Evolutionary conservation across 2,329 filamentous ascomycete genomes (phyloP).

Genomic region (Xylariaceae sp.): DNA sequence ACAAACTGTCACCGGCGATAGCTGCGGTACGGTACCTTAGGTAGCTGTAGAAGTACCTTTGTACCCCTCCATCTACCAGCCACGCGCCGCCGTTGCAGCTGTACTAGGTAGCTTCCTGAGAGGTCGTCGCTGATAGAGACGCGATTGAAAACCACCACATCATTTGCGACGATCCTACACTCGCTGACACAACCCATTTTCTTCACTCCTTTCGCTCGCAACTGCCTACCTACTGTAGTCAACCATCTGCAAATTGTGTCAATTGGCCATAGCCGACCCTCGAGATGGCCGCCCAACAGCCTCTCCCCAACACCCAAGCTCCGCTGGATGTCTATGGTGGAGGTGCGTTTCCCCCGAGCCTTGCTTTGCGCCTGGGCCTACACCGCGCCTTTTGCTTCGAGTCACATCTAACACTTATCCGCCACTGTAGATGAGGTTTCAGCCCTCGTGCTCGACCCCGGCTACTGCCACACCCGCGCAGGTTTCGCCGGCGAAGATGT

Average conservation of each 20-base stretch:
- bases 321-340: constrained; percentile 33
- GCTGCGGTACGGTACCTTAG: too few relatives aligned
- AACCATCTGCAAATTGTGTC: too few relatives aligned
- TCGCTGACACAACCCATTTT: not conserved
- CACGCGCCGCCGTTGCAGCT: too few relatives aligned
- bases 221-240: too few relatives aligned
- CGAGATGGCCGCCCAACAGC: constrained; percentile 30
- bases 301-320: constrained; percentile 28
- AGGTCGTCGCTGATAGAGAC: not conserved
- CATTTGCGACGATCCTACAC: too few relatives aligned
- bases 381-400: constrained; percentile 12
- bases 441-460: constrained; percentile 92
- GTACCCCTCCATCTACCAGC: too few relatives aligned
- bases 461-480: constrained; percentile 85
- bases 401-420: constrained; percentile 3
- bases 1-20: too few relatives aligned
- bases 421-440: constrained; percentile 80
- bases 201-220: too few relatives aligned
- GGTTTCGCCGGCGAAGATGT: constrained; percentile 98
- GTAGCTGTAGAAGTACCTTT: too few relatives aligned
- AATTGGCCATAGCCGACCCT: constrained; percentile 2
- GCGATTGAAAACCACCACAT: not conserved
- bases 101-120: too few relatives aligned
- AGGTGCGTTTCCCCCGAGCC: constrained; percentile 25
- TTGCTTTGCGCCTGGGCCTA: not conserved